These are phyloP conservation scores for Knoxia roxburghii DNA, from an alignment of 257 asterid genomes.

Conservation along the genomic window DNA sequence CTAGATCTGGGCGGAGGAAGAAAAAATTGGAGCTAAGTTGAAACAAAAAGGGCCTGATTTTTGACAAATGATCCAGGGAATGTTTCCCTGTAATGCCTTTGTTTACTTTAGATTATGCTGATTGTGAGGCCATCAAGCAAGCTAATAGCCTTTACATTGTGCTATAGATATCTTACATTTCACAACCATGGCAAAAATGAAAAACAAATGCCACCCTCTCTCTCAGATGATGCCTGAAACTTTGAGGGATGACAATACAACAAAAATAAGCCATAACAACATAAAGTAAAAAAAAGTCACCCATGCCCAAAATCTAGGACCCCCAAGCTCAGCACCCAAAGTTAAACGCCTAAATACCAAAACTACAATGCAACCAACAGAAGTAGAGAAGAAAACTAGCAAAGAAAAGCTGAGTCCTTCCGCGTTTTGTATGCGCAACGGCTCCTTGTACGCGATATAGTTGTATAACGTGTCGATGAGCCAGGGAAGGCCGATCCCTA, in stretches of 20 bases:
- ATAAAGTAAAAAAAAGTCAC: slow-evolving; percentile 56
- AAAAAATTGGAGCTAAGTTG: no score
- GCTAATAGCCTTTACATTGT: no score
- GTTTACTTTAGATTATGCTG: no score
- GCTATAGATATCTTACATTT: no score
- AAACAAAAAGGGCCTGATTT: no score
- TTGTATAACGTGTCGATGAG: slow-evolving; percentile 77
- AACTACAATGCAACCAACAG: slow-evolving; percentile 73
- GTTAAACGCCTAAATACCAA: slow-evolving; percentile 62
- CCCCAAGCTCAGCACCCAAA: slow-evolving; percentile 91
- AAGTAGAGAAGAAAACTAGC: slow-evolving; percentile 75
- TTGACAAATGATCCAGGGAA: no score
- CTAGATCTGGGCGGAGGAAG: no score
- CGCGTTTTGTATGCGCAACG: slow-evolving; percentile 62
- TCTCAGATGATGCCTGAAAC: slow-evolving; percentile 52
- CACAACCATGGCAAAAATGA: no score
- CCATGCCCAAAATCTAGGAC: slow-evolving; percentile 92
- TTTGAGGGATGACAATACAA: slow-evolving; percentile 53
- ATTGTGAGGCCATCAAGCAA: no score
- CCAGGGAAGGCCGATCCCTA: slow-evolving; percentile 95
- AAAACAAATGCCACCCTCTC: background rate
- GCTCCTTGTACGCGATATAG: slow-evolving; percentile 66
- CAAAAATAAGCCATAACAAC: slow-evolving; percentile 69
- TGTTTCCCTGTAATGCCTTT: no score
- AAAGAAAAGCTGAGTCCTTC: slow-evolving; percentile 77